A percentile compares a stretch with the other conserved stretches of the same genome.
Conservation (phyloP, 2,329 filamentous ascomycete genomes). For the Cytospora paraplurivora region DNA sequence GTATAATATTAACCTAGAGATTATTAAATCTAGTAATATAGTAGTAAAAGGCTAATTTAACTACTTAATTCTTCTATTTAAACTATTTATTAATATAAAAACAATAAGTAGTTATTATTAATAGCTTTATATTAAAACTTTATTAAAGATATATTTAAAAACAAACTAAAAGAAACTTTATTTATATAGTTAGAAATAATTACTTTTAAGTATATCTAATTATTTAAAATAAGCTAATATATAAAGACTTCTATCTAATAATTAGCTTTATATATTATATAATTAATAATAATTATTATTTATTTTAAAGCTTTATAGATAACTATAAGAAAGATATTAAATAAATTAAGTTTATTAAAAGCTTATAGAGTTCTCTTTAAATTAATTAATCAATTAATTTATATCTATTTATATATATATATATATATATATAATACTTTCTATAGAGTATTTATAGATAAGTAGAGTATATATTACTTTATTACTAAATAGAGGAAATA, state of each 20-base stretch:
- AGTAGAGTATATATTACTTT: no score
- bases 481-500: no score
- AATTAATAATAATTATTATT: no score
- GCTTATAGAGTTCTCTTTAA: no score
- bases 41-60: neutral
- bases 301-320: neutral
- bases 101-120: neutral
- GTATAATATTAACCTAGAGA: neutral
- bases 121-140: neutral
- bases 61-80: neutral
- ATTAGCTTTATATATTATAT: neutral
- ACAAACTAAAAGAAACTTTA: neutral
- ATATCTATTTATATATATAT: no score
- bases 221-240: neutral
- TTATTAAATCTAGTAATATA: neutral
- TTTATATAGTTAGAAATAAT: neutral
- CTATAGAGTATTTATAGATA: no score
- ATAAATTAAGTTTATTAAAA: neutral
- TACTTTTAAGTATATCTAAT: neutral
- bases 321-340: neutral
- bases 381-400: no score
- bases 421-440: no score
- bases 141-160: neutral
- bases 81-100: neutral
- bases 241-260: neutral